phyloP scores from a whole-genome alignment of 2,329 filamentous ascomycete species.

The Camillea tinctor region DNA sequence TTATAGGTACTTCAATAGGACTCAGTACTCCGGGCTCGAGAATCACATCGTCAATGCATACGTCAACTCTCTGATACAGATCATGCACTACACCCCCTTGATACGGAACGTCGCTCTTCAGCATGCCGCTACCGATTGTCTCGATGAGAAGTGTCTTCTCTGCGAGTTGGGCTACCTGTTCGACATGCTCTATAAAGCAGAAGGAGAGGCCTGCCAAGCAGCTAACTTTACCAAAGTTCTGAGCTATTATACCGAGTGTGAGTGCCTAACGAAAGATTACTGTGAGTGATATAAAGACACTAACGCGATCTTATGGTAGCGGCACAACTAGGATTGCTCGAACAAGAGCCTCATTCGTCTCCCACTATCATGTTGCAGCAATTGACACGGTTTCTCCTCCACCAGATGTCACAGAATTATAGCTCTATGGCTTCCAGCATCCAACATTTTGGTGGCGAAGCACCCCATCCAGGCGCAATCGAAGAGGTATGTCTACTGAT shows the following conservation, averaged over 20 bases:
- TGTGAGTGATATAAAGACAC: not conserved
- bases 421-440: conserved; percentile 61
- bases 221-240: conserved; percentile 92
- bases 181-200: conserved; percentile 97
- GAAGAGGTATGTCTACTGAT: conserved; percentile 56
- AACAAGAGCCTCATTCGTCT: conserved; percentile 75
- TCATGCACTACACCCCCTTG: conserved; percentile 86
- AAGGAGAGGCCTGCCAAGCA: conserved; percentile 90
- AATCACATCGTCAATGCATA: conserved; percentile 98
- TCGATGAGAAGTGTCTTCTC: conserved; percentile 79
- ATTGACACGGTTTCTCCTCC: conserved; percentile 80
- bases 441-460: conserved; percentile 38
- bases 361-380: conserved; percentile 82
- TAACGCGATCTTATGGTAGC: conserved; percentile 42
- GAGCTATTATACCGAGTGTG: conserved; percentile 75
- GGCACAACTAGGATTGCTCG: conserved; percentile 73
- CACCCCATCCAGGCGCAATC: conserved; percentile 41
- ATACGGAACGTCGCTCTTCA: conserved; percentile 85
- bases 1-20: conserved; percentile 89
- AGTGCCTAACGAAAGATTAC: conserved; percentile 16
- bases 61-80: conserved; percentile 85
- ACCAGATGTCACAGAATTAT: conserved; percentile 77
- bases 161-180: conserved; percentile 95
- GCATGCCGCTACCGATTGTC: conserved; percentile 82
- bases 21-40: conserved; percentile 85